Evolutionary conservation across 2,329 filamentous ascomycete genomes (phyloP).

Genomic region (Hymenoscyphus albidus): DNA sequence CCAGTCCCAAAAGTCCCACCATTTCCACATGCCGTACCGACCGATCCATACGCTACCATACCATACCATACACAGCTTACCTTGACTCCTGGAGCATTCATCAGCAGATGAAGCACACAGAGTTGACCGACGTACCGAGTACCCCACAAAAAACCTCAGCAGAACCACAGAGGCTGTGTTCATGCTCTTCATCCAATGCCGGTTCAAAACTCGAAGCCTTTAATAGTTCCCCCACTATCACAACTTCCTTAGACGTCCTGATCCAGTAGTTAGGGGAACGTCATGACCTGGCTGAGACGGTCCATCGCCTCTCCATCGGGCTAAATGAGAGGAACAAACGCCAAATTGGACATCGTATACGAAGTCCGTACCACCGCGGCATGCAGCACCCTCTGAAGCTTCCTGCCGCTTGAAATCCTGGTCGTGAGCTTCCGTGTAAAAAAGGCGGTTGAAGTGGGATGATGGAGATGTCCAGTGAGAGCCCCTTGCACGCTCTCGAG

Average conservation of each 20-base stretch:
- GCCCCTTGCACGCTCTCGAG: conserved; percentile 18
- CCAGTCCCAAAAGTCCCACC: not conserved
- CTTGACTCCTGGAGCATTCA: not conserved
- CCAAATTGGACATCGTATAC: conserved; percentile 11
- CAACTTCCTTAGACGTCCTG: not conserved
- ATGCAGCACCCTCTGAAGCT: conserved; percentile 6
- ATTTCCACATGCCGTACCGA: not conserved
- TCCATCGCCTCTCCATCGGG: conserved; percentile 8
- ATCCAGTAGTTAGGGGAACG: not conserved
- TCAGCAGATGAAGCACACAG: not conserved
- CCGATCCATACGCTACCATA: not conserved
- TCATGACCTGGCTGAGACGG: conserved; percentile 18
- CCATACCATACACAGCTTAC: conserved; percentile 1
- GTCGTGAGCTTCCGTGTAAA: conserved; percentile 11
- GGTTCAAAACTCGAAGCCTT: conserved; percentile 9
- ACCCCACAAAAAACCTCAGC: conserved; percentile 1
- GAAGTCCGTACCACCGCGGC: conserved; percentile 11
- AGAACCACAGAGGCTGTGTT: conserved; percentile 13
- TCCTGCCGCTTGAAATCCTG: conserved; percentile 22
- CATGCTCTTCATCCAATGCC: conserved; percentile 12
- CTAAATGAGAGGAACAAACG: conserved; percentile 13
- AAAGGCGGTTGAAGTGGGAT: conserved; percentile 18
- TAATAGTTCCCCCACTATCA: not conserved
- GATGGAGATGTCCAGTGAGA: conserved; percentile 6
- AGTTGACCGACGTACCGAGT: not conserved